Evolutionary conservation across 139 green algal species (phyloP).

Genomic region (Micromonas commoda): DNA sequence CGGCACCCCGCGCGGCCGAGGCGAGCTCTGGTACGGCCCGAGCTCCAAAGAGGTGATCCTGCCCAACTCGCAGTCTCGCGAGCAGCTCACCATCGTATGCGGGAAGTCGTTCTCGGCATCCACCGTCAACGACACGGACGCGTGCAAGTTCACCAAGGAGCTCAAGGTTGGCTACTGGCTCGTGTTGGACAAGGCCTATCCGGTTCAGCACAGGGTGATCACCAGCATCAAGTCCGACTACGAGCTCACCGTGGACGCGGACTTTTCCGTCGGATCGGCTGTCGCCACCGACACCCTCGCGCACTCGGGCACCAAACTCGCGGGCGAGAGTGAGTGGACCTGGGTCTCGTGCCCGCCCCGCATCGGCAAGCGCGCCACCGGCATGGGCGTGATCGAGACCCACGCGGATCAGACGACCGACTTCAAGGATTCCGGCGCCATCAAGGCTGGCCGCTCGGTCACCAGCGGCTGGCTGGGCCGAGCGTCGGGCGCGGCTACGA

Average conservation of each 20-base stretch:
- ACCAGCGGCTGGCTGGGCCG: background rate
- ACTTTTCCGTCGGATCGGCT: background rate
- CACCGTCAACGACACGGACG: background rate
- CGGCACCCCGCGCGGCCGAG: constrained; percentile 4
- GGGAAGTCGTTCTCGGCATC: background rate
- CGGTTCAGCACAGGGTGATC: constrained; percentile 13
- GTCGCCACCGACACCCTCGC: background rate
- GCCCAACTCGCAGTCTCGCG: background rate
- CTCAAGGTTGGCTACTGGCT: constrained; percentile 29
- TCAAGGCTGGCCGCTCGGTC: background rate
- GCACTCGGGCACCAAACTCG: background rate
- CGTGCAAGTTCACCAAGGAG: constrained; percentile 35
- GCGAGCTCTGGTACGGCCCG: background rate
- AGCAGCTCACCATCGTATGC: constrained; percentile 28
- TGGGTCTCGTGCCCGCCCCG: constrained; percentile 28
- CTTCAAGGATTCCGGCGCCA: background rate
- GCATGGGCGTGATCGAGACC: constrained; percentile 24
- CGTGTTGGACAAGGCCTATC: constrained; percentile 8
- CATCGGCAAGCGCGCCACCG: constrained; percentile 22
- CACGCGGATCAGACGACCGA: constrained; percentile 15
- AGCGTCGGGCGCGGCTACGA: constrained; percentile 10
- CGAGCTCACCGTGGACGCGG: constrained; percentile 17
- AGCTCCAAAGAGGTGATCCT: background rate
- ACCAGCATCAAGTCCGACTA: constrained; percentile 27
- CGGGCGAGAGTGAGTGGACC: background rate